These are phyloP conservation scores for Yamadazyma aaseri DNA, from an alignment of 1,139 yeast genomes.

Conservation along the genomic window DNA sequence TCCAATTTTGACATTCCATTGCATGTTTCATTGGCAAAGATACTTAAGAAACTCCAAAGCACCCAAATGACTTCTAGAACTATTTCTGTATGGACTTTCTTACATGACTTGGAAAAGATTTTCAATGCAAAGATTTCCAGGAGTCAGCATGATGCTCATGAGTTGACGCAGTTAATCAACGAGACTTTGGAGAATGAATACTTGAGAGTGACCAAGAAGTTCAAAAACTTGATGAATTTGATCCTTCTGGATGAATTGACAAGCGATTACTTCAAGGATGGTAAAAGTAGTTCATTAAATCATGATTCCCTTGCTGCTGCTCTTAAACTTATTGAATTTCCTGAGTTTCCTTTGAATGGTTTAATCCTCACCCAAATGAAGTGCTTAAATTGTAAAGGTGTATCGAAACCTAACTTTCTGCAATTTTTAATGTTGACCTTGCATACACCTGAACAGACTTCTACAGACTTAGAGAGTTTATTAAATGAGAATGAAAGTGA, in stretches of 20 bases:
- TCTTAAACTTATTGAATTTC: slow-evolving; percentile 35
- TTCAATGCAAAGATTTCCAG: slow-evolving; percentile 75
- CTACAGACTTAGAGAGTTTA: slow-evolving; percentile 52
- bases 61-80: slow-evolving; percentile 55
- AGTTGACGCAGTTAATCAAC: slow-evolving; percentile 72
- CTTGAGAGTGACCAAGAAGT: slow-evolving; percentile 38
- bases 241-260: slow-evolving; percentile 4
- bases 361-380: slow-evolving; percentile 61
- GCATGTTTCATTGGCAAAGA: slow-evolving; percentile 55
- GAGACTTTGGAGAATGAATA: slow-evolving; percentile 78
- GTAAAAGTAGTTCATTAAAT: not conserved
- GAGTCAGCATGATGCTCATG: slow-evolving; percentile 94
- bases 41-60: slow-evolving; percentile 61
- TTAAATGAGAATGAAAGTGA: slow-evolving; percentile 63
- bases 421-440: slow-evolving; percentile 74
- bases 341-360: slow-evolving; percentile 76
- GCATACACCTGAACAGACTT: slow-evolving; percentile 62
- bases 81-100: slow-evolving; percentile 74
- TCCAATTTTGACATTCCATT: slow-evolving; percentile 43
- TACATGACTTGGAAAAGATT: slow-evolving; percentile 72
- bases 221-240: slow-evolving; percentile 19
- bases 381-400: slow-evolving; percentile 65
- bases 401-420: slow-evolving; percentile 58
- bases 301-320: slow-evolving; percentile 10
- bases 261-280: not conserved